phyloP scores from a whole-genome alignment of 2,329 filamentous ascomycete genomes.

The Calonectria montana region DNA sequence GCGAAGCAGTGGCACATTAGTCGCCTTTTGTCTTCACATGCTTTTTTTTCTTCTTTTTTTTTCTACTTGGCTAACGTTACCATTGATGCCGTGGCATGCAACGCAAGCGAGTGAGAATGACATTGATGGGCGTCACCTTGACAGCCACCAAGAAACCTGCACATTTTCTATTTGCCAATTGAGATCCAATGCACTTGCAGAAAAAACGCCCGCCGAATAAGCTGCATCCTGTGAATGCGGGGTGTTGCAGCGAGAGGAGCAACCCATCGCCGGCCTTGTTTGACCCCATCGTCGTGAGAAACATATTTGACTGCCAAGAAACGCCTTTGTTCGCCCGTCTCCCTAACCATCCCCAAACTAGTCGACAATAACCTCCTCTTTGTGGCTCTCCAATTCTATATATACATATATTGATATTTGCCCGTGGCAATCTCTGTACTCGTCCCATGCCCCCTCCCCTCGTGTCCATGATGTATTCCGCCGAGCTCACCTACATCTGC shows the following conservation, averaged over 20 bases:
- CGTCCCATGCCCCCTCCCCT: background rate
- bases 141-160: background rate
- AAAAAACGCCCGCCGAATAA: background rate
- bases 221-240: background rate
- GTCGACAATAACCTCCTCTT: slow-evolving; percentile 32
- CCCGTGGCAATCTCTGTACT: background rate
- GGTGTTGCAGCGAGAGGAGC: background rate
- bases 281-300: background rate
- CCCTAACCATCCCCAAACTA: slow-evolving; percentile 22
- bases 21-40: background rate
- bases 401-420: background rate
- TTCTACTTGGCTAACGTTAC: background rate
- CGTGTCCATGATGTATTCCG: slow-evolving; percentile 41
- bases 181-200: background rate
- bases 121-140: background rate
- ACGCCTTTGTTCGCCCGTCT: slow-evolving; percentile 6
- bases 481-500: slow-evolving; percentile 42
- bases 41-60: background rate
- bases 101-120: background rate
- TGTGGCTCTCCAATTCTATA: background rate
- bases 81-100: background rate
- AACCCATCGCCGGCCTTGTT: background rate
- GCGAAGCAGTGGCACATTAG: background rate
- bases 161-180: background rate
- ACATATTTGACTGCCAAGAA: background rate